phyloP scores from a whole-genome alignment of 176 grass and related monocot genomes.

The Raddia guianensis region DNA sequence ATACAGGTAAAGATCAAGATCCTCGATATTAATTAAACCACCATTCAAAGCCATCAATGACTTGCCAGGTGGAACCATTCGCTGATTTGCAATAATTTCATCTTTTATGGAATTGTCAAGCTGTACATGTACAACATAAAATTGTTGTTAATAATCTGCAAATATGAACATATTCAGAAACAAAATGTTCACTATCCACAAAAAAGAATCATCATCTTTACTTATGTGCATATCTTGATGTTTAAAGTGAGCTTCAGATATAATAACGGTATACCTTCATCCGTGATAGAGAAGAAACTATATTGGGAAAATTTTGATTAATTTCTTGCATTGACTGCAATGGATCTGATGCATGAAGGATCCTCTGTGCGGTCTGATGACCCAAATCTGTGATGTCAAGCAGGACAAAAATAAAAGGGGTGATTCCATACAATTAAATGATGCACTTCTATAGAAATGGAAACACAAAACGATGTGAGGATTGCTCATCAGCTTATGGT shows the following conservation, averaged over 20 bases:
- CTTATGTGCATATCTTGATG: background rate
- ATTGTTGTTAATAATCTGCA: constrained; percentile 32
- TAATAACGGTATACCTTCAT: constrained; percentile 74
- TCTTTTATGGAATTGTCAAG: constrained; percentile 83
- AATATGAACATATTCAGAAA: constrained; percentile 28
- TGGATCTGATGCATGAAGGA: constrained; percentile 93
- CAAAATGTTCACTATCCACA: constrained; percentile 19
- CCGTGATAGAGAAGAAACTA: constrained; percentile 96
- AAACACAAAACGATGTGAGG: constrained; percentile 23
- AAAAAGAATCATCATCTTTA: constrained; percentile 8
- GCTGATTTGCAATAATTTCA: constrained; percentile 92
- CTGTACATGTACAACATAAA: constrained; percentile 47
- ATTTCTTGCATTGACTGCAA: constrained; percentile 99
- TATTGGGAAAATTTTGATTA: constrained; percentile 95
- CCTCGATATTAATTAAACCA: constrained; percentile 97
- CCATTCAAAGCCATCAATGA: constrained; percentile 97
- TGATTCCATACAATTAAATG: constrained; percentile 7
- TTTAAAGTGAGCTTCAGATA: constrained; percentile 34
- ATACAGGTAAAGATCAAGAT: constrained; percentile 99
- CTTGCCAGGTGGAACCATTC: constrained; percentile 98
- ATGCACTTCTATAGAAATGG: background rate
- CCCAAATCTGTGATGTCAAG: constrained; percentile 77
- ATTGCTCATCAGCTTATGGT: constrained; percentile 4
- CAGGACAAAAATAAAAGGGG: constrained; percentile 36
- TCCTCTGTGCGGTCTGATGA: constrained; percentile 93